Percentiles rank a stretch among this genome's conserved stretches.
Conservation (phyloP, 257 asterid species). For the Solanum sitiens region DNA sequence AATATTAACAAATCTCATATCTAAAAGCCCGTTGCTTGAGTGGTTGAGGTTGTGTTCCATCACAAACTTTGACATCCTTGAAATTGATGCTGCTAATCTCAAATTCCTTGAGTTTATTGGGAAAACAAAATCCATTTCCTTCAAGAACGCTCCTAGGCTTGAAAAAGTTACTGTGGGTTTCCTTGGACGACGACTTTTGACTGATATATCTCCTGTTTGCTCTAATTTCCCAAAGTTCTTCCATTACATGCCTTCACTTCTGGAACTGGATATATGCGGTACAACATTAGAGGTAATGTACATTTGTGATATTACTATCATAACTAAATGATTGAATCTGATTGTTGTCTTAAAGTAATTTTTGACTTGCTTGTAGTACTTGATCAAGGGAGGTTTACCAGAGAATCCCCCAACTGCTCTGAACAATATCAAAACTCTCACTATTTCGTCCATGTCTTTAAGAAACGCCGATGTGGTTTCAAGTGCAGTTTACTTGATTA, state of each 20-base stretch:
- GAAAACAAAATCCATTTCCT: background rate
- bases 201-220: constrained; percentile 20
- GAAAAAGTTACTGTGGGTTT: constrained; percentile 20
- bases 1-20: background rate
- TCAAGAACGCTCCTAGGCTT: background rate
- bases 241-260: background rate
- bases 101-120: background rate
- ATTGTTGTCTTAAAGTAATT: background rate
- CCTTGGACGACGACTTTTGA: constrained; percentile 30
- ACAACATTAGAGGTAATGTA: background rate
- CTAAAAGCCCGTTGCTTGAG: background rate
- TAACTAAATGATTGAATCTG: background rate
- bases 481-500: background rate
- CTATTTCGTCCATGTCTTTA: background rate
- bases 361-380: background rate
- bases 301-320: background rate
- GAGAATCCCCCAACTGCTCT: background rate
- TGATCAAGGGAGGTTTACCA: background rate
- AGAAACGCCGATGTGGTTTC: background rate
- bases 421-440: background rate
- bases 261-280: background rate
- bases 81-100: background rate
- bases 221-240: constrained; percentile 31
- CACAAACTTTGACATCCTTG: background rate
- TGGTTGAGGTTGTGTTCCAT: background rate